A percentile compares a stretch with the other conserved stretches of the same genome.
Evolutionary conservation across 441 rosid species (phyloP).

Genomic region (Euphorbia neoarborescens): DNA sequence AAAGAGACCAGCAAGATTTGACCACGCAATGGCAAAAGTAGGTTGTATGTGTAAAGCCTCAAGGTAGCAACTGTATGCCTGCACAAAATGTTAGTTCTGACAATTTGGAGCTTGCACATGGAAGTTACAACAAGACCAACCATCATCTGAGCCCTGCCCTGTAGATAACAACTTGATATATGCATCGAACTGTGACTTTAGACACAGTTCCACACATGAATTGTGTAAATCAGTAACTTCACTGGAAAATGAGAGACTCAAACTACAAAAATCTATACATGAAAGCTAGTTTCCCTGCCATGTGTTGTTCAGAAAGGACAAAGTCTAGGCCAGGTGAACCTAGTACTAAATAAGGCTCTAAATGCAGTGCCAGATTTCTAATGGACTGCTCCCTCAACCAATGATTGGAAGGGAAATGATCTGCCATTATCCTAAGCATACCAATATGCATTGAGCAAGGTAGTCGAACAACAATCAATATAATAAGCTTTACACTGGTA

Average conservation of each 20-base stretch:
- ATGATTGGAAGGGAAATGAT: background rate
- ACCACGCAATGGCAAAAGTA: conserved; percentile 96
- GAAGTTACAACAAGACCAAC: conserved; percentile 71
- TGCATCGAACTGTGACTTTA: conserved; percentile 61
- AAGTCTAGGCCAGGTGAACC: conserved; percentile 27
- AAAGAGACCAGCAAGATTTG: conserved; percentile 96
- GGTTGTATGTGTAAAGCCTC: conserved; percentile 97
- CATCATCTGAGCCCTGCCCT: conserved; percentile 78
- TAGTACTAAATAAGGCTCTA: conserved; percentile 21
- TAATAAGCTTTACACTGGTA: background rate
- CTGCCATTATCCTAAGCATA: conserved; percentile 10
- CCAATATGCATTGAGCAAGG: conserved; percentile 2
- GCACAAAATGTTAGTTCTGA: conserved; percentile 78
- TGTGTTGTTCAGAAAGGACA: conserved; percentile 15
- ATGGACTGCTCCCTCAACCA: conserved; percentile 21
- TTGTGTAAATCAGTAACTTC: conserved; percentile 55
- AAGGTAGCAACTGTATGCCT: conserved; percentile 94
- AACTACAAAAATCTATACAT: conserved; percentile 13
- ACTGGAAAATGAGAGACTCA: conserved; percentile 27
- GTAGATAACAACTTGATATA: conserved; percentile 61
- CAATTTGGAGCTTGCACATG: conserved; percentile 63
- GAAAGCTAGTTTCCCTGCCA: conserved; percentile 26
- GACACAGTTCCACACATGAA: conserved; percentile 73
- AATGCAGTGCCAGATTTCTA: conserved; percentile 13
- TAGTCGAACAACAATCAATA: conserved; percentile 7